These are phyloP conservation scores for Leccinum pallidistipes DNA, from an alignment of 1,284 basidiomycete genomes.

Conservation along the genomic window DNA sequence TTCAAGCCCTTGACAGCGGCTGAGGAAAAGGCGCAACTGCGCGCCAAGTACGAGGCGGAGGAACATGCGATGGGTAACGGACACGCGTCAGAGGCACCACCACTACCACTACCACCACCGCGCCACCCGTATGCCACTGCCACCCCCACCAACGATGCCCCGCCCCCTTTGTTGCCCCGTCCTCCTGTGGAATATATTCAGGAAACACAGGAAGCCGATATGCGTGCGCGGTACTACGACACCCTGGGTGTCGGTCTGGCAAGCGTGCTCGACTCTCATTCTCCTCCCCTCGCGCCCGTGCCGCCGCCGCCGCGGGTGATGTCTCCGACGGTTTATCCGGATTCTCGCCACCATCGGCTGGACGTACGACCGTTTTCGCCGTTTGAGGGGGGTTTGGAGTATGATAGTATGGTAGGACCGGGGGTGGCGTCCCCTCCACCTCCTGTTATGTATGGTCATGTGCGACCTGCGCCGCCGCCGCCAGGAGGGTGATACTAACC, in stretches of 20 bases:
- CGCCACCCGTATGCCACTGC: slow-evolving; percentile 20
- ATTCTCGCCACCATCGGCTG: slow-evolving; percentile 18
- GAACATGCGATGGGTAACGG: slow-evolving; percentile 32
- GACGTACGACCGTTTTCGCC: slow-evolving; percentile 46
- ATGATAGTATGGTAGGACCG: too few relatives aligned
- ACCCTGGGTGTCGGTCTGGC: slow-evolving; percentile 19
- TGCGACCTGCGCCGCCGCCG: too few relatives aligned
- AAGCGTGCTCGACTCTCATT: slow-evolving; percentile 12
- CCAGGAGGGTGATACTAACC: too few relatives aligned
- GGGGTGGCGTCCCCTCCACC: too few relatives aligned
- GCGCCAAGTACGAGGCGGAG: slow-evolving; percentile 61
- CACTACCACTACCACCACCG: background rate
- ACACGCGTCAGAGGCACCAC: slow-evolving; percentile 12
- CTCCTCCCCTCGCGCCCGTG: slow-evolving; percentile 20
- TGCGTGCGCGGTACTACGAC: slow-evolving; percentile 40
- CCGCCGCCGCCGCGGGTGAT: slow-evolving; percentile 24
- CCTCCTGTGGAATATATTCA: slow-evolving; percentile 76
- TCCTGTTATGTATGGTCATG: too few relatives aligned
- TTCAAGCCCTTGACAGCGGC: slow-evolving; percentile 57
- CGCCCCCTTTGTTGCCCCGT: slow-evolving; percentile 66
- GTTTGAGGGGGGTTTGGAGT: too few relatives aligned
- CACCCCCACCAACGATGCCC: slow-evolving; percentile 14
- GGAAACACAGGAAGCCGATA: slow-evolving; percentile 72
- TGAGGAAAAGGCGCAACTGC: slow-evolving; percentile 73
- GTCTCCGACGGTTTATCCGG: slow-evolving; percentile 7